These are phyloP conservation scores for Starmera pachycereana DNA, from an alignment of 805 yeast genomes.

Conservation along the genomic window DNA sequence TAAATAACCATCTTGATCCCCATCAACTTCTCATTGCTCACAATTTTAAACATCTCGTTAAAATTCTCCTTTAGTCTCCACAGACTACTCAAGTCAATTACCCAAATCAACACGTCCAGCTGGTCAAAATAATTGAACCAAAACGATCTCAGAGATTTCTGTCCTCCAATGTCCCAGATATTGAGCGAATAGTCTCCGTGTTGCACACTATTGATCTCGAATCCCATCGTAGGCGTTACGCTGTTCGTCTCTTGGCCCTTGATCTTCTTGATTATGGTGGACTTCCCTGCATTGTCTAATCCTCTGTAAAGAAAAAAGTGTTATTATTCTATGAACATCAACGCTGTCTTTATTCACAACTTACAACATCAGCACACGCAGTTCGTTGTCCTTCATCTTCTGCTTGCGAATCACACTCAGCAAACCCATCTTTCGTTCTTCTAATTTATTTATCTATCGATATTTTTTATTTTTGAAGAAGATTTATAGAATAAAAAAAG, in stretches of 20 bases:
- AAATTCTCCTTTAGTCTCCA: slow-evolving; percentile 55
- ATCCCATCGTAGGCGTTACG: slow-evolving; percentile 89
- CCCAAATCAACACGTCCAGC: slow-evolving; percentile 73
- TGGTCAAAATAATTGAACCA: slow-evolving; percentile 92
- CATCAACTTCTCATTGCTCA: slow-evolving; percentile 46
- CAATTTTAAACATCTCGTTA: slow-evolving; percentile 49
- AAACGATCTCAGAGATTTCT: slow-evolving; percentile 67
- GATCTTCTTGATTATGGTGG: slow-evolving; percentile 62
- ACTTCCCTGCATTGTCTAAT: slow-evolving; percentile 85
- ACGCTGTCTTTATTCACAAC: slow-evolving; percentile 5
- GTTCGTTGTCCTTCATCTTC: slow-evolving; percentile 67
- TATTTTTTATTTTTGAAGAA: no score
- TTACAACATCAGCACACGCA: slow-evolving; percentile 56
- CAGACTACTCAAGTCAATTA: slow-evolving; percentile 54
- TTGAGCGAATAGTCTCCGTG: slow-evolving; percentile 32
- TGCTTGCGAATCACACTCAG: slow-evolving; percentile 73
- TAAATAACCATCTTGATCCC: slow-evolving; percentile 62
- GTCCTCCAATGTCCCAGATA: slow-evolving; percentile 93
- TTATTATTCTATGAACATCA: not conserved
- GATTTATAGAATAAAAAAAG: no score
- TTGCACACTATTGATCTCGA: slow-evolving; percentile 56
- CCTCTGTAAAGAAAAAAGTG: slow-evolving; percentile 31
- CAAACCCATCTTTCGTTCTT: slow-evolving; percentile 52
- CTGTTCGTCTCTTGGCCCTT: slow-evolving; percentile 36
- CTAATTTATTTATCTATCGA: not conserved